phyloP scores from a whole-genome alignment of 139 green algal genomes.

The Nannochloris sp. region DNA sequence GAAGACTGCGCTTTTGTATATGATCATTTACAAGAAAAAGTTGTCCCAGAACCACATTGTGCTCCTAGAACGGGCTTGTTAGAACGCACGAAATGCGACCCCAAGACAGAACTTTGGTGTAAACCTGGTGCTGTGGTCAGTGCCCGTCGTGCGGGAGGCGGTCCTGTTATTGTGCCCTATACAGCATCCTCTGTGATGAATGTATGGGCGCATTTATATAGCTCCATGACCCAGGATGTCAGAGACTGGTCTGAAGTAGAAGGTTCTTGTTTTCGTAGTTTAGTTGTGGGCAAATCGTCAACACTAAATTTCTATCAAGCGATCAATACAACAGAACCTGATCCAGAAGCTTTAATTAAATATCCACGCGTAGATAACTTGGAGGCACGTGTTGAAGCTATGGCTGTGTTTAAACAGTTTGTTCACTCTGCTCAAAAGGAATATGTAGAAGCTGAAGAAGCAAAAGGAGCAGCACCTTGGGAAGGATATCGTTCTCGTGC shows the following conservation, averaged over 20 bases:
- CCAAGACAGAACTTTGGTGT: background rate
- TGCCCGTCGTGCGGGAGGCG: background rate
- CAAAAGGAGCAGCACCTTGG: background rate
- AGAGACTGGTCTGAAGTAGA: slow-evolving; percentile 8
- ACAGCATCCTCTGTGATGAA: slow-evolving; percentile 14
- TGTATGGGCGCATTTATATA: slow-evolving; percentile 30
- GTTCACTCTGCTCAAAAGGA: slow-evolving; percentile 19
- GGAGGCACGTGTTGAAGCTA: slow-evolving; percentile 5
- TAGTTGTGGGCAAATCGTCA: slow-evolving; percentile 27
- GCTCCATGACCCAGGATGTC: slow-evolving; percentile 20
- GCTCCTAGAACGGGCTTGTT: background rate
- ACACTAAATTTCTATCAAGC: slow-evolving; percentile 39
- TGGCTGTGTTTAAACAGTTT: slow-evolving; percentile 33
- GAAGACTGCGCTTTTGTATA: background rate
- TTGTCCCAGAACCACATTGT: background rate
- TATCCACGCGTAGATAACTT: background rate
- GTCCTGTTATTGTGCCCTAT: slow-evolving; percentile 27
- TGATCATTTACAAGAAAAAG: background rate
- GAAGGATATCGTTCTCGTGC: slow-evolving; percentile 16
- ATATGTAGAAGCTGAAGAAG: slow-evolving; percentile 1
- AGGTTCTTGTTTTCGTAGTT: slow-evolving; percentile 18
- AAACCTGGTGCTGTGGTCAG: slow-evolving; percentile 8
- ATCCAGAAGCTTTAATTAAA: background rate
- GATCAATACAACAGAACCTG: slow-evolving; percentile 5
- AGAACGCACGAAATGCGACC: background rate